Evolutionary conservation across 2,329 filamentous ascomycete species (phyloP).

Genomic region (Colletotrichum sp.): DNA sequence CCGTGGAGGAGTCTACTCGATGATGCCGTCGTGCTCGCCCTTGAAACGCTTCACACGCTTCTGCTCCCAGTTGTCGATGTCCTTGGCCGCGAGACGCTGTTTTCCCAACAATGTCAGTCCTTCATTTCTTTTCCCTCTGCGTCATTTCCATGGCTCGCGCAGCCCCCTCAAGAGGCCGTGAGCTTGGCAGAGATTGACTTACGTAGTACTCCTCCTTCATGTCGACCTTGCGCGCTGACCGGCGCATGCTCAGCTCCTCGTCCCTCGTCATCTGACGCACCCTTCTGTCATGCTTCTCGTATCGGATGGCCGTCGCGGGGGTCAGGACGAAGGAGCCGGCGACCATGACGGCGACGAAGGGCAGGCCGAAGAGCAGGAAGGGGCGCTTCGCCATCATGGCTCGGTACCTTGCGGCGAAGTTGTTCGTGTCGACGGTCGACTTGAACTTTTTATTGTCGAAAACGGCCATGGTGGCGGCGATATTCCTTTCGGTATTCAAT

Average conservation of each 20-base stretch:
- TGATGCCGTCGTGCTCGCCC: constrained; percentile 86
- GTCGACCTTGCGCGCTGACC: constrained; percentile 72
- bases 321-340: constrained; percentile 94
- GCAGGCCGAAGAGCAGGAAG: constrained; percentile 91
- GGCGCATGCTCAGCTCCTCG: constrained; percentile 83
- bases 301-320: constrained; percentile 89
- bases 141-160: not conserved
- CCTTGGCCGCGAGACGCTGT: constrained; percentile 84
- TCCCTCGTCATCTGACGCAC: constrained; percentile 85
- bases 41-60: constrained; percentile 89
- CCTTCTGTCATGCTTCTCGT: constrained; percentile 91
- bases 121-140: constrained; percentile 29
- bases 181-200: constrained; percentile 39
- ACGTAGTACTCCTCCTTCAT: constrained; percentile 90
- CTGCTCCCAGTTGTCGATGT: constrained; percentile 96
- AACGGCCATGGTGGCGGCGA: constrained; percentile 54
- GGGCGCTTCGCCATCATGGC: constrained; percentile 76
- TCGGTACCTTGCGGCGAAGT: constrained; percentile 79
- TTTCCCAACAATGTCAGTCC: constrained; percentile 32
- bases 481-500: not conserved
- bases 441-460: constrained; percentile 78
- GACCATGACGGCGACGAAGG: constrained; percentile 89
- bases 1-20: constrained; percentile 45
- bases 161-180: not conserved
- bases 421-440: constrained; percentile 67